Evolutionary conservation across 495 filamentous ascomycete genomes (phyloP).

Genomic region (Extremus antarcticus): DNA sequence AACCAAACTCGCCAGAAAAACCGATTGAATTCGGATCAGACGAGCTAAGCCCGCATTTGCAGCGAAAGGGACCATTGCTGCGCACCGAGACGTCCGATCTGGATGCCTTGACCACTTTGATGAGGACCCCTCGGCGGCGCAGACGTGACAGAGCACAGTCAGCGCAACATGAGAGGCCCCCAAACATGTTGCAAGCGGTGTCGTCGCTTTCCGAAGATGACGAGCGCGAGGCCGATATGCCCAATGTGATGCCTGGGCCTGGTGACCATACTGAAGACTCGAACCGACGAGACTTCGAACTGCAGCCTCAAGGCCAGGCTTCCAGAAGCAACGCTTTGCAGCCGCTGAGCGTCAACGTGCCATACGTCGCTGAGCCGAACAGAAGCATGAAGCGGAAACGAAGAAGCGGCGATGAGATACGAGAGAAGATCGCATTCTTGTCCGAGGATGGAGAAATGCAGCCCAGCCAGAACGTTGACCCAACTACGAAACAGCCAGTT

Average conservation of each 20-base stretch:
- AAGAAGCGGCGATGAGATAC: background rate
- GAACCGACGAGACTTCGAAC: background rate
- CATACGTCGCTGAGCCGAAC: background rate
- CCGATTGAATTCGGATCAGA: constrained; percentile 25
- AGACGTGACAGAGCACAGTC: background rate
- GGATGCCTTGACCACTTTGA: constrained; percentile 21
- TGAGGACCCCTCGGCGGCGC: constrained; percentile 18
- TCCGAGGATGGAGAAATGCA: constrained; percentile 16
- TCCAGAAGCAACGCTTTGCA: background rate
- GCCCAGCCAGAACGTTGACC: background rate
- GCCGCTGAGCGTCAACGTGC: constrained; percentile 5
- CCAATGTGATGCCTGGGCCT: background rate
- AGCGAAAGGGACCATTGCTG: background rate
- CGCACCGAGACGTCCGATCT: constrained; percentile 32
- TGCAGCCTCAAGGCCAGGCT: background rate
- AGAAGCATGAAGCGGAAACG: constrained; percentile 1
- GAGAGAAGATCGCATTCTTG: constrained; percentile 5
- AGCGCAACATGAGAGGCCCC: background rate
- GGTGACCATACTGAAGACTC: background rate
- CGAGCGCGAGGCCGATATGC: background rate
- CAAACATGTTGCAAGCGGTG: background rate
- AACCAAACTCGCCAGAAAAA: constrained; percentile 8
- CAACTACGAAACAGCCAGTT: background rate
- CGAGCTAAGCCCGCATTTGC: constrained; percentile 22
- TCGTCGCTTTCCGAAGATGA: constrained; percentile 12